Conservation (phyloP, 345 rosid genomes). For the Euphorbia pulcherrima region DNA sequence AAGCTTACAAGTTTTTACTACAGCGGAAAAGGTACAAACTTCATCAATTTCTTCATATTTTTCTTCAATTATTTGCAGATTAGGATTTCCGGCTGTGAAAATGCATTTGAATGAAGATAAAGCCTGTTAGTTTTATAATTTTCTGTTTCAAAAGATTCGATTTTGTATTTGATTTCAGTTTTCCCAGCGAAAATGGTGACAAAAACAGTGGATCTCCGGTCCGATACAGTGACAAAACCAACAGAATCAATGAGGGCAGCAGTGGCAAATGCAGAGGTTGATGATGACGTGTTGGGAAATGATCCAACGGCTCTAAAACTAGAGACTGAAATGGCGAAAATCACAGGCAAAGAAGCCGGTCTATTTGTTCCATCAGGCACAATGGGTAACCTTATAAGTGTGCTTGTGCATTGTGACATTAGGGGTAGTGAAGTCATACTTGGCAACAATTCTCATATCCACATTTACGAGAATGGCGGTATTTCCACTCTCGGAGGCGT, state of each 20-base stretch:
- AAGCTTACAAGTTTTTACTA: too few species aligned
- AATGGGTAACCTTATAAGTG: conserved; percentile 90
- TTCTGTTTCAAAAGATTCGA: not conserved
- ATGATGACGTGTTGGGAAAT: too few species aligned
- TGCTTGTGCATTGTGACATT: conserved; percentile 77
- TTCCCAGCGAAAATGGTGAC: conserved; percentile 49
- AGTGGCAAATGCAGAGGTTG: too few species aligned
- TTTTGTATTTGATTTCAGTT: not conserved
- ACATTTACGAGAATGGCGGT: too few species aligned
- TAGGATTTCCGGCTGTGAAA: too few species aligned
- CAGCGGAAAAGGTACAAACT: too few species aligned
- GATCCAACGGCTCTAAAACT: too few species aligned
- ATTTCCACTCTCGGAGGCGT: conserved; percentile 84
- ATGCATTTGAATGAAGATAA: too few species aligned
- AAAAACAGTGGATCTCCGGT: conserved; percentile 77
- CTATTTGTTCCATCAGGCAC: conserved; percentile 92
- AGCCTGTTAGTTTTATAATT: too few species aligned
- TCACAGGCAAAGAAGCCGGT: conserved; percentile 93
- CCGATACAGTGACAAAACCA: conserved; percentile 89
- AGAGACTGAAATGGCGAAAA: too few species aligned
- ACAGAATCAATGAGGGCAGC: conserved; percentile 85
- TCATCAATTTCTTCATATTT: too few species aligned
- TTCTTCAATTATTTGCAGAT: too few species aligned
- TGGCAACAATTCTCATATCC: conserved; percentile 78
- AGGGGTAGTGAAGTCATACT: conserved; percentile 93